phyloP scores from a whole-genome alignment of 192 early-diverging fungal genomes.

The Radiomyces spectabilis region DNA sequence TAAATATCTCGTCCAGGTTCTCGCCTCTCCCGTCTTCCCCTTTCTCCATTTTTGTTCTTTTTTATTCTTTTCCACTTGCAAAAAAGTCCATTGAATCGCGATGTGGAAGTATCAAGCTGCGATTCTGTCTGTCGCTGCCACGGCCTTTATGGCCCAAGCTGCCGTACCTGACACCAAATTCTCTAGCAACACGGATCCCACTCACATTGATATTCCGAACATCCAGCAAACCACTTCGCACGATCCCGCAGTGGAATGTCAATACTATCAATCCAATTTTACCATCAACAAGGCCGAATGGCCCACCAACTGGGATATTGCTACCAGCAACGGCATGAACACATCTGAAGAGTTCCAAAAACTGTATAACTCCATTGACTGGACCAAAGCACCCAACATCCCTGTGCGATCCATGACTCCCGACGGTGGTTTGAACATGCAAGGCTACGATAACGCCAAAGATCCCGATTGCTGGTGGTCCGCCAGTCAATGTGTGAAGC shows the following conservation, averaged over 20 bases:
- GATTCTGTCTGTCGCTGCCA: neutral
- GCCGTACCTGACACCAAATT: conserved; percentile 6
- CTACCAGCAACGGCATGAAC: conserved; percentile 27
- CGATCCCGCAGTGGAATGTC: conserved; percentile 16
- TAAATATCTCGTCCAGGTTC: too few species aligned
- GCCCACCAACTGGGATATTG: conserved; percentile 21
- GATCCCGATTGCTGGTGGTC: conserved; percentile 38
- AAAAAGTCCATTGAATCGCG: too few species aligned
- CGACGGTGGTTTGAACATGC: conserved; percentile 23
- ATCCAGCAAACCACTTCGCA: conserved; percentile 29
- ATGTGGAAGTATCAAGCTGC: neutral
- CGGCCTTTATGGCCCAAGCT: neutral
- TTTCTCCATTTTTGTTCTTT: too few species aligned
- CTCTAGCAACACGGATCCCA: conserved; percentile 17
- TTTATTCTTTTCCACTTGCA: too few species aligned
- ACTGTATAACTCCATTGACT: conserved; percentile 40
- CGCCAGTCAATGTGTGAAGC: conserved; percentile 11
- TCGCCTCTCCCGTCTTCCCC: too few species aligned
- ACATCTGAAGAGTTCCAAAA: conserved; percentile 31
- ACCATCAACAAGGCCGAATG: conserved; percentile 10
- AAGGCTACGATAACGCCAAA: conserved; percentile 4
- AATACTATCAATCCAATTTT: conserved; percentile 9
- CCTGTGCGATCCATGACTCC: conserved; percentile 12
- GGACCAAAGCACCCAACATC: conserved; percentile 29
- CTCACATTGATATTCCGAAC: conserved; percentile 21